phyloP scores from a whole-genome alignment of 2,329 filamentous ascomycete genomes.

The Aspergillus jensenii region DNA sequence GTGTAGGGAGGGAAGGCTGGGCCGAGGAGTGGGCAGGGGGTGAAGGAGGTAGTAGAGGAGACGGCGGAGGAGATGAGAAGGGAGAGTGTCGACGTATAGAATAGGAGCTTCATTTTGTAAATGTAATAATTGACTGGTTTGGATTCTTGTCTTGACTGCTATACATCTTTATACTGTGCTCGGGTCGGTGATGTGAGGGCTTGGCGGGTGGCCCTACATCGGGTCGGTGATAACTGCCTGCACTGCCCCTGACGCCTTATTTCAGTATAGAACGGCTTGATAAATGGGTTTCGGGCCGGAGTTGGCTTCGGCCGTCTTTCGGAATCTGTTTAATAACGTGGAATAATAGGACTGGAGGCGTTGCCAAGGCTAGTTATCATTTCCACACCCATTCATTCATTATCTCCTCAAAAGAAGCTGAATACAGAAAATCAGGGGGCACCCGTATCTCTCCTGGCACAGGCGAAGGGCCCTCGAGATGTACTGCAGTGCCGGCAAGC shows the following conservation, averaged over 20 bases:
- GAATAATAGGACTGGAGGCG: too few relatives aligned
- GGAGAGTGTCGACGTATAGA: not conserved
- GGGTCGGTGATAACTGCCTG: not conserved
- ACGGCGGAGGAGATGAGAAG: conserved; percentile 1
- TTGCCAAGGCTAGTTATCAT: too few relatives aligned
- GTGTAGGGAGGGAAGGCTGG: conserved; percentile 18
- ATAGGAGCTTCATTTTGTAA: not conserved
- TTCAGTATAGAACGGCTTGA: too few relatives aligned
- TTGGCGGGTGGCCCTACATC: not conserved
- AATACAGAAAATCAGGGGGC: not conserved
- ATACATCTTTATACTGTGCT: not conserved
- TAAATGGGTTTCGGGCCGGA: too few relatives aligned
- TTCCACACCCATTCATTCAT: not conserved
- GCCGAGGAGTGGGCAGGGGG: conserved; percentile 23
- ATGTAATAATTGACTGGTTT: not conserved
- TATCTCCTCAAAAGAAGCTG: not conserved
- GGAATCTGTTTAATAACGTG: too few relatives aligned
- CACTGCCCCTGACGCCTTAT: not conserved
- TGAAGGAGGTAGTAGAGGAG: conserved; percentile 23
- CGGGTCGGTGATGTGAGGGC: not conserved
- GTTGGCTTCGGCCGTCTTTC: too few relatives aligned
- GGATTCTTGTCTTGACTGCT: not conserved
- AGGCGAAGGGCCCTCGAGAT: not conserved
- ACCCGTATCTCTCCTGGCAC: not conserved
- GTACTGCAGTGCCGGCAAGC: not conserved